A percentile compares a stretch with the other conserved stretches of the same genome.
Conservation (phyloP, 2,329 filamentous ascomycete genomes). For the Claviceps spartinae region DNA sequence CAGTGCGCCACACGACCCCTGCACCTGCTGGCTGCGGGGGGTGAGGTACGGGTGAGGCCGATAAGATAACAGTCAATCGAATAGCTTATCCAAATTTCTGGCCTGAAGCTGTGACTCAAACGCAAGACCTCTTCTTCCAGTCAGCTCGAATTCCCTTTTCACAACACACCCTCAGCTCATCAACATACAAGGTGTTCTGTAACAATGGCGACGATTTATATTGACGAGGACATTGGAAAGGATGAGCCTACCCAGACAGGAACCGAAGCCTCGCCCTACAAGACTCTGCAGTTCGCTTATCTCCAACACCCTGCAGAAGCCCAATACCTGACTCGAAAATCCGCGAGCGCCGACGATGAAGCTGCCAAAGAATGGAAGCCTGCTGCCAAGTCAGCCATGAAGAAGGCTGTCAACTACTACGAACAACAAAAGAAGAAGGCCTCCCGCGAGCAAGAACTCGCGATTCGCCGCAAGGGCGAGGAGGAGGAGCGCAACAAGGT, state of each 20-base stretch:
- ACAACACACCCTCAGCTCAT: background rate
- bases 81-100: background rate
- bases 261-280: constrained; percentile 62
- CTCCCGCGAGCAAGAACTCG: constrained; percentile 10
- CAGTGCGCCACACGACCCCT: background rate
- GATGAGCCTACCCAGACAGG: constrained; percentile 57
- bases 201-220: constrained; percentile 21
- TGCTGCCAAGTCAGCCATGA: constrained; percentile 11
- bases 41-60: no score
- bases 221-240: constrained; percentile 66
- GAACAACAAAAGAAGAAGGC: constrained; percentile 12
- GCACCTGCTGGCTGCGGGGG: background rate
- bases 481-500: constrained; percentile 14
- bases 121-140: background rate
- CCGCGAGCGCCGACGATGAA: constrained; percentile 36
- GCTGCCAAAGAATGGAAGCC: constrained; percentile 19
- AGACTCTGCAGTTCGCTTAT: constrained; percentile 66
- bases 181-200: constrained; percentile 2
- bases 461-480: constrained; percentile 10
- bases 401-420: constrained; percentile 11
- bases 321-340: constrained; percentile 27
- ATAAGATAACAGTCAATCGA: background rate
- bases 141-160: background rate
- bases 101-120: background rate
- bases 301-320: constrained; percentile 27